phyloP scores from a whole-genome alignment of 2,329 filamentous ascomycete genomes.

The Trichoderma pleuroti region DNA sequence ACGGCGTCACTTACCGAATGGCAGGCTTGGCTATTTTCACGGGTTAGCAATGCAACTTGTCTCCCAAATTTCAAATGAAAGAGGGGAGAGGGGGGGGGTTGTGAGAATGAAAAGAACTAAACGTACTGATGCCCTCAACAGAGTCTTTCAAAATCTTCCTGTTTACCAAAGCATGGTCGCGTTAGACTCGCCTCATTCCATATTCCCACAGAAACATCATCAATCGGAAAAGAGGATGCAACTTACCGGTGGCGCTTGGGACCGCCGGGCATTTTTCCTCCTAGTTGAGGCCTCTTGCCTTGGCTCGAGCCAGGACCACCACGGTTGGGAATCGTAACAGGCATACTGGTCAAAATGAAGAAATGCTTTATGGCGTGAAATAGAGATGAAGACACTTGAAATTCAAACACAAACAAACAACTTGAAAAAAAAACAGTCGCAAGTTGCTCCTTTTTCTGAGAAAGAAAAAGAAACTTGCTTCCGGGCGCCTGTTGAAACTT shows the following conservation, averaged over 20 bases:
- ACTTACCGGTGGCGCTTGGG: neutral
- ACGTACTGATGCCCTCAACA: constrained; percentile 51
- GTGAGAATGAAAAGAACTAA: neutral
- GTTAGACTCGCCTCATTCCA: neutral
- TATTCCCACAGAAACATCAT: fast-evolving
- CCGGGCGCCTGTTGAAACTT: neutral
- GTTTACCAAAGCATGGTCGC: neutral
- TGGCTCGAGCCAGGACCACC: neutral
- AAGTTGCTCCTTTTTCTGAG: neutral
- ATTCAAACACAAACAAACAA: neutral
- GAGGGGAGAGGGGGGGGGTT: neutral
- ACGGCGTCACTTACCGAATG: constrained; percentile 45
- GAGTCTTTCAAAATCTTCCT: constrained; percentile 50
- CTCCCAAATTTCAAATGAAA: neutral
- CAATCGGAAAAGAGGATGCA: neutral
- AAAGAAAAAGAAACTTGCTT: neutral
- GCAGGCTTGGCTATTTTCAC: constrained; percentile 47
- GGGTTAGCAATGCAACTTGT: neutral
- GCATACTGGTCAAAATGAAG: neutral
- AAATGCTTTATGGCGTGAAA: neutral
- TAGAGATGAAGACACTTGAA: neutral
- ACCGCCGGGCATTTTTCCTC: neutral
- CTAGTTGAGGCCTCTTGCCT: neutral
- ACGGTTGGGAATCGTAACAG: neutral
- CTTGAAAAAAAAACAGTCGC: too few relatives aligned